These are phyloP conservation scores for Monosporascus sp. DNA, from an alignment of 2,329 filamentous ascomycete genomes.

Conservation along the genomic window DNA sequence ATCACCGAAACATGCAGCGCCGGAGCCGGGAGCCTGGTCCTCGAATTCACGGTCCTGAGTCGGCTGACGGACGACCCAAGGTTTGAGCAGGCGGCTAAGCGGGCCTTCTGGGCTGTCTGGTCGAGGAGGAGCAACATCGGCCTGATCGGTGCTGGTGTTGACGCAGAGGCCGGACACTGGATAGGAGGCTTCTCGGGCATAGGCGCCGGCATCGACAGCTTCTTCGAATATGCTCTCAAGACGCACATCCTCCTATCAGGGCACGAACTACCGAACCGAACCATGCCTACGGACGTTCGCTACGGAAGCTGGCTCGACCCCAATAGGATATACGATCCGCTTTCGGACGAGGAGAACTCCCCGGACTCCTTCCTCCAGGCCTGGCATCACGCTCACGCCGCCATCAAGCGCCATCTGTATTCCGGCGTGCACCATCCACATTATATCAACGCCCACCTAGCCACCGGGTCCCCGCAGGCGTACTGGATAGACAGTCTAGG, in stretches of 20 bases:
- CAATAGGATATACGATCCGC: conserved; percentile 55
- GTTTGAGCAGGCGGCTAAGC: conserved; percentile 87
- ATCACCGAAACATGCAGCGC: conserved; percentile 96
- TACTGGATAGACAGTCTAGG: conserved; percentile 96
- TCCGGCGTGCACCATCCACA: conserved; percentile 82
- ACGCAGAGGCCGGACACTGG: conserved; percentile 88
- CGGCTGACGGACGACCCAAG: conserved; percentile 77
- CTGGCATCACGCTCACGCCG: conserved; percentile 81
- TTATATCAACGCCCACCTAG: conserved; percentile 84
- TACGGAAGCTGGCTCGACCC: conserved; percentile 52
- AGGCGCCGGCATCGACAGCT: conserved; percentile 93
- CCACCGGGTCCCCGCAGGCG: conserved; percentile 80
- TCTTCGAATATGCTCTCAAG: conserved; percentile 97
- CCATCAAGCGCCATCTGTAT: conserved; percentile 89
- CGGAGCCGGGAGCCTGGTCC: conserved; percentile 88
- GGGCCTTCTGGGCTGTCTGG: conserved; percentile 98
- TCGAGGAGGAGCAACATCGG: conserved; percentile 76
- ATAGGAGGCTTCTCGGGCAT: conserved; percentile 87
- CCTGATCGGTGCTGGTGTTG: conserved; percentile 85
- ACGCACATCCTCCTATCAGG: conserved; percentile 86
- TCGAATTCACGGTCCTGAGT: conserved; percentile 90
- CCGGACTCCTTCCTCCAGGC: conserved; percentile 73
- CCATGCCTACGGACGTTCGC: conserved; percentile 35
- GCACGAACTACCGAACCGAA: conserved; percentile 52
- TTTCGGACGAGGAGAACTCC: conserved; percentile 63